A percentile compares a stretch with the other conserved stretches of the same genome.
Evolutionary conservation across 441 rosid genomes (phyloP).

Genomic region (Erysimum cheiri): DNA sequence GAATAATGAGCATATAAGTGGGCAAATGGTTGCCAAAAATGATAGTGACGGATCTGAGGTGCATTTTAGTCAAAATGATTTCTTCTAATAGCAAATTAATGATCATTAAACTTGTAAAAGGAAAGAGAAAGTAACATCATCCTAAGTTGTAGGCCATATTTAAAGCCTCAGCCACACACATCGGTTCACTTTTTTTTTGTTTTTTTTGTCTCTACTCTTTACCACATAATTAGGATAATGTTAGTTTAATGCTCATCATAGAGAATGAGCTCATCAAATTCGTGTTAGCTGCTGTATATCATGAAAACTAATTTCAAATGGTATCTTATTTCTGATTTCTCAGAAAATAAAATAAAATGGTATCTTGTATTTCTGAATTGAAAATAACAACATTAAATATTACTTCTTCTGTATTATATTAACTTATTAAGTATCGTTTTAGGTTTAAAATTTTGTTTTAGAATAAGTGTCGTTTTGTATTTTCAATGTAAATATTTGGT

Average conservation of each 20-base stretch:
- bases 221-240: slow-evolving; percentile 21
- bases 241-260: slow-evolving; percentile 13
- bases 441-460: no score
- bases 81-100: slow-evolving; percentile 15
- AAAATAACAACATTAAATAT: neutral
- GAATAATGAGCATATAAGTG: slow-evolving; percentile 14
- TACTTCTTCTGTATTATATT: no score
- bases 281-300: no score
- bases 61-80: slow-evolving; percentile 13
- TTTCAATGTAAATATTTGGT: no score
- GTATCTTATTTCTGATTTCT: neutral
- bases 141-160: slow-evolving; percentile 22
- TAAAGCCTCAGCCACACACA: slow-evolving; percentile 27
- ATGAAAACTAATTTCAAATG: neutral
- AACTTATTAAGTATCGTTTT: no score
- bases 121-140: slow-evolving; percentile 34
- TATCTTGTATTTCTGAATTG: neutral
- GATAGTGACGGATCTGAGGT: slow-evolving; percentile 28
- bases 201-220: slow-evolving; percentile 28
- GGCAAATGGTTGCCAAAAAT: slow-evolving; percentile 15
- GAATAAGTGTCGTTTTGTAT: no score
- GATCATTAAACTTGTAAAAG: slow-evolving; percentile 28
- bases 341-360: neutral
- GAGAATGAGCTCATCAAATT: slow-evolving; percentile 20
- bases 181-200: slow-evolving; percentile 4